Evolutionary conservation across 805 yeast genomes (phyloP).

Genomic region (Saccharomycopsis fibuligera): DNA sequence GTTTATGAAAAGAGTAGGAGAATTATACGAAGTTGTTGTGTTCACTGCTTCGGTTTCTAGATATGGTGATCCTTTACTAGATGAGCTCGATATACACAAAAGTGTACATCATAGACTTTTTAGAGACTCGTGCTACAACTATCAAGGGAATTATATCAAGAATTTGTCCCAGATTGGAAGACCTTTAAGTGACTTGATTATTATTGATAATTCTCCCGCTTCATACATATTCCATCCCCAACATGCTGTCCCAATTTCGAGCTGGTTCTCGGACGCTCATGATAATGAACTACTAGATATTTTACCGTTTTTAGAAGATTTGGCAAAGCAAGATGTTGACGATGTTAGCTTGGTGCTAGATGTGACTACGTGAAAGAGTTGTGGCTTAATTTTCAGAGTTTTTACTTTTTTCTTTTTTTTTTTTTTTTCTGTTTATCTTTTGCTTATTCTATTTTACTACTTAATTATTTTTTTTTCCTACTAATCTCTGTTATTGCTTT

Average conservation of each 20-base stretch:
- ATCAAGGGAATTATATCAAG: conserved; percentile 92
- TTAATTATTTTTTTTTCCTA: background rate
- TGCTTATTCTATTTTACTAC: background rate
- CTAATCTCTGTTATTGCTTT: background rate
- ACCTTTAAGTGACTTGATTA: conserved; percentile 77
- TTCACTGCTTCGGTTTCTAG: conserved; percentile 94
- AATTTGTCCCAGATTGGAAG: conserved; percentile 92
- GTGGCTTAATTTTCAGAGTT: background rate
- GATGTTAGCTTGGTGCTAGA: conserved; percentile 86
- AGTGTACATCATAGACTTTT: conserved; percentile 82
- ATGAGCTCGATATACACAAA: conserved; percentile 71
- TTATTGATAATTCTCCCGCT: conserved; percentile 96
- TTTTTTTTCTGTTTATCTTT: background rate
- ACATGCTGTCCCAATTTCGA: conserved; percentile 93
- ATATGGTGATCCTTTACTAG: conserved; percentile 92
- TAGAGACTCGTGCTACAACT: conserved; percentile 89
- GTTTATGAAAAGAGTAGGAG: conserved; percentile 75
- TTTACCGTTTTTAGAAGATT: conserved; percentile 83
- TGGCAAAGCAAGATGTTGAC: conserved; percentile 63
- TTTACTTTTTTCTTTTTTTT: background rate
- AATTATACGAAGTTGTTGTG: conserved; percentile 88
- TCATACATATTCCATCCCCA: conserved; percentile 97
- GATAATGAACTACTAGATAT: conserved; percentile 92
- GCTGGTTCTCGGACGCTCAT: conserved; percentile 98
- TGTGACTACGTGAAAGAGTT: conserved; percentile 38